phyloP scores from a whole-genome alignment of 83 land plant genomes.

The Thuja plicata region DNA sequence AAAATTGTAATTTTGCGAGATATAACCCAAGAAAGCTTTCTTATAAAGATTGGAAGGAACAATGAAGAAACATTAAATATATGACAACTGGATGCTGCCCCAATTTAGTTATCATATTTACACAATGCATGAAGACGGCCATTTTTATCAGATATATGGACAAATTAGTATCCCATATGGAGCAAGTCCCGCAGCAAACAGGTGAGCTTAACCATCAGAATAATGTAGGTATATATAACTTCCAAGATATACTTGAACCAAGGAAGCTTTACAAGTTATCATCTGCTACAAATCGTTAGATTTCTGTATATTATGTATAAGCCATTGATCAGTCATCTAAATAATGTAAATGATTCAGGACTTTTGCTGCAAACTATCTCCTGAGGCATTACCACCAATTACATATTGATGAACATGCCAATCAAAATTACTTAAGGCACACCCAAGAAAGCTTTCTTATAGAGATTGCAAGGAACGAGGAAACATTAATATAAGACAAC shows the following conservation, averaged over 20 bases:
- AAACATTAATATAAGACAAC: not conserved
- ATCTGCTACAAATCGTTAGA: not conserved
- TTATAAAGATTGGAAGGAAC: not conserved
- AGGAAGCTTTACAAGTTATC: not conserved
- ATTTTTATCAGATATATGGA: not conserved
- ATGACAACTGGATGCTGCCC: not conserved
- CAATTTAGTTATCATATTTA: not conserved
- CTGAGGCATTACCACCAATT: not conserved
- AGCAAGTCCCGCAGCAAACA: not conserved
- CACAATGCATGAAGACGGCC: not conserved
- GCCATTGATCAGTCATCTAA: not conserved
- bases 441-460: not conserved
- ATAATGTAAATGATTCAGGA: not conserved
- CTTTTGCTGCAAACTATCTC: constrained; percentile 1
- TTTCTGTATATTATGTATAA: not conserved
- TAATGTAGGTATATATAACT: not conserved
- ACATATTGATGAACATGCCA: not conserved
- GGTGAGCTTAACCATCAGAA: not conserved
- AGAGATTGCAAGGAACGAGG: not conserved
- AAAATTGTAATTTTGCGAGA: not conserved
- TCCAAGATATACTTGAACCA: constrained; percentile 9
- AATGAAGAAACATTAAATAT: not conserved
- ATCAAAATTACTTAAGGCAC: too few species aligned
- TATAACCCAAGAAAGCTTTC: not conserved
- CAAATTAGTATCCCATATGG: not conserved